phyloP scores from a whole-genome alignment of 2,329 filamentous ascomycete genomes.

The Penicillium polonicum region DNA sequence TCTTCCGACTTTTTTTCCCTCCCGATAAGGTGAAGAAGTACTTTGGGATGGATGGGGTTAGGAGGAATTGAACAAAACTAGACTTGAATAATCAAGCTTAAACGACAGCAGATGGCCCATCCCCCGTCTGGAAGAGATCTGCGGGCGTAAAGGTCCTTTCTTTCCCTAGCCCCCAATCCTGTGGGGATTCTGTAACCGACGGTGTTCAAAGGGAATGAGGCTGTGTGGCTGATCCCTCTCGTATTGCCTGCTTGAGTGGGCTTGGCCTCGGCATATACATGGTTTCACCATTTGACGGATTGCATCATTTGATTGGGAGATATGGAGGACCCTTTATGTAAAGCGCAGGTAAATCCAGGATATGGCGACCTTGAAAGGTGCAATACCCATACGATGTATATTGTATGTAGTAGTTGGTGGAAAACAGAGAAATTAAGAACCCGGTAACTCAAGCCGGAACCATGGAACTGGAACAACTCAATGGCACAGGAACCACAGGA shows the following conservation, averaged over 20 bases:
- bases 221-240: slow-evolving; percentile 15
- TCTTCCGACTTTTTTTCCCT: neutral
- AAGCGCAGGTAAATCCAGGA: neutral
- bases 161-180: neutral
- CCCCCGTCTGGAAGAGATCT: slow-evolving; percentile 8
- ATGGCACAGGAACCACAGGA: neutral
- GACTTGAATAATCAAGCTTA: slow-evolving; percentile 5
- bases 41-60: neutral
- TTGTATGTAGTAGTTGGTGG: too few relatives aligned
- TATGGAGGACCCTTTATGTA: neutral
- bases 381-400: neutral
- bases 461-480: slow-evolving; percentile 1
- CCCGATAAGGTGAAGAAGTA: neutral
- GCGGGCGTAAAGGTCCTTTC: slow-evolving; percentile 5
- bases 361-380: neutral
- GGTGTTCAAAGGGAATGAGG: neutral
- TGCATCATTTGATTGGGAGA: neutral
- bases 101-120: neutral
- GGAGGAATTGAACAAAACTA: neutral
- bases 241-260: slow-evolving; percentile 13
- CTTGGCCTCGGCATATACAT: neutral
- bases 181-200: neutral
- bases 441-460: neutral
- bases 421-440: neutral
- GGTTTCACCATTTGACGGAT: neutral